These are phyloP conservation scores for Tetrapyrgos nigripes DNA, from an alignment of 1,284 basidiomycete genomes.

Conservation along the genomic window DNA sequence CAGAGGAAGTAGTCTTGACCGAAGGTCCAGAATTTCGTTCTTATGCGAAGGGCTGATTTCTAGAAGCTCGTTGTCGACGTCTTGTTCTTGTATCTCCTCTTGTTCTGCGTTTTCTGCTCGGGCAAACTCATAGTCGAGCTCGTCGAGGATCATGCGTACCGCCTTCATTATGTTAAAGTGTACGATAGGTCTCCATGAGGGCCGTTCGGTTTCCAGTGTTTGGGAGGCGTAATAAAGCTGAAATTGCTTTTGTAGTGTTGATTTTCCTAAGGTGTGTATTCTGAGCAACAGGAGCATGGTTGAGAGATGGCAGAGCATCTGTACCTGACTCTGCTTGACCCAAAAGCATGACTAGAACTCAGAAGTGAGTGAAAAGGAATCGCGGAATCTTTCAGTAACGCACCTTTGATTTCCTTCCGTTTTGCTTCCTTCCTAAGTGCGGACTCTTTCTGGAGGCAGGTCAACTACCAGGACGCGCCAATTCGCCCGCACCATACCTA, in stretches of 20 bases:
- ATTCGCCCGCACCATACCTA: conserved; percentile 34
- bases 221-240: conserved; percentile 79
- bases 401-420: conserved; percentile 71
- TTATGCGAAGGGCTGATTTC: conserved; percentile 41
- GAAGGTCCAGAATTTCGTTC: conserved; percentile 57
- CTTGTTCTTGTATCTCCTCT: background rate
- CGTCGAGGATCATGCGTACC: conserved; percentile 74
- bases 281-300: background rate
- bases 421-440: conserved; percentile 54
- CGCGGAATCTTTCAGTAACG: conserved; percentile 17
- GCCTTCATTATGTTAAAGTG: conserved; percentile 84
- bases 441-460: conserved; percentile 56
- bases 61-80: conserved; percentile 11
- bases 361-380: background rate
- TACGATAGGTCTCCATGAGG: conserved; percentile 78
- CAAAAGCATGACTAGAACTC: conserved; percentile 60
- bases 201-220: conserved; percentile 70
- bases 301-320: conserved; percentile 5
- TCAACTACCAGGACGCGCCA: background rate
- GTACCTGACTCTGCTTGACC: conserved; percentile 77
- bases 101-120: conserved; percentile 10
- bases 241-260: conserved; percentile 81
- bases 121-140: conserved; percentile 67
- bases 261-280: conserved; percentile 58
- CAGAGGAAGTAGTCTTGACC: conserved; percentile 64